phyloP scores from a whole-genome alignment of 805 yeast species.

The Blastobotrys peoriensis region DNA sequence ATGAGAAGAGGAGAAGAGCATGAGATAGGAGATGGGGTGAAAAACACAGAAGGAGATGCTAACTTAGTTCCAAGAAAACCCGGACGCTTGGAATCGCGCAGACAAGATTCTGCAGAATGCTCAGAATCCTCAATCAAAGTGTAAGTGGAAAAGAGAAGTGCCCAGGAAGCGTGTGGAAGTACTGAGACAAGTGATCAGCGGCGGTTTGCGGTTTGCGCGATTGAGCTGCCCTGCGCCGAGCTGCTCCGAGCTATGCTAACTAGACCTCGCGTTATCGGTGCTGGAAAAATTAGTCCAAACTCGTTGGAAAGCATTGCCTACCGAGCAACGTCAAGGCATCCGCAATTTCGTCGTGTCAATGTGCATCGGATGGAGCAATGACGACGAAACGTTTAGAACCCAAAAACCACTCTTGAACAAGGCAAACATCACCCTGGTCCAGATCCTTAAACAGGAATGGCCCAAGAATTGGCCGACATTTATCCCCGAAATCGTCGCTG shows the following conservation, averaged over 20 bases:
- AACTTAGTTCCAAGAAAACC: slow-evolving; percentile 75
- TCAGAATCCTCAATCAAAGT: slow-evolving; percentile 79
- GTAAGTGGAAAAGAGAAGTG: slow-evolving; percentile 30
- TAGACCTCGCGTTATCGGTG: slow-evolving; percentile 73
- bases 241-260: too few species aligned
- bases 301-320: slow-evolving; percentile 89
- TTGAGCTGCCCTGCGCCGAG: too few species aligned
- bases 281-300: slow-evolving; percentile 85
- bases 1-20: slow-evolving; percentile 16
- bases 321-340: slow-evolving; percentile 84
- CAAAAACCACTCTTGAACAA: slow-evolving; percentile 85
- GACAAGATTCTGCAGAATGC: slow-evolving; percentile 81
- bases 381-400: slow-evolving; percentile 60
- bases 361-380: slow-evolving; percentile 87
- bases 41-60: slow-evolving; percentile 26
- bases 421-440: slow-evolving; percentile 89
- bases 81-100: slow-evolving; percentile 92
- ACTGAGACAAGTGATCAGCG: too few species aligned
- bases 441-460: slow-evolving; percentile 96
- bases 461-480: slow-evolving; percentile 98
- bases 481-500: slow-evolving; percentile 83
- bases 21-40: slow-evolving; percentile 33
- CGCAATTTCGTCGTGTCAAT: slow-evolving; percentile 89
- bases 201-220: slow-evolving; percentile 1
- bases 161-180: too few species aligned